These are phyloP conservation scores for Fusarium sp. DNA, from an alignment of 2,329 filamentous ascomycete species.

Conservation along the genomic window DNA sequence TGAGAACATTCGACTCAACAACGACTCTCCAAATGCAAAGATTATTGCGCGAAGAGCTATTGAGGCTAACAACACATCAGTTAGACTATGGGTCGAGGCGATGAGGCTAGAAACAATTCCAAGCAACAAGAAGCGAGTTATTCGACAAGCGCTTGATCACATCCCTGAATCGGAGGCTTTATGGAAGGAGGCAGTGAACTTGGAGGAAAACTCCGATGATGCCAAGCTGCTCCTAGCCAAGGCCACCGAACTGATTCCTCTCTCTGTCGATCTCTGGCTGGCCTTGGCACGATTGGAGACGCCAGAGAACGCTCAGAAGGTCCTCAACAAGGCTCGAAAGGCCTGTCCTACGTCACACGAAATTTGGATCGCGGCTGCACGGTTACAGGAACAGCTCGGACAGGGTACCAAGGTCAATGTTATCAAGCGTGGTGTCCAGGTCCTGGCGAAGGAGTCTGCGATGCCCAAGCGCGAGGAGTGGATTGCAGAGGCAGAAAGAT, in stretches of 20 bases:
- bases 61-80: conserved; percentile 88
- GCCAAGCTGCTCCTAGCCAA: conserved; percentile 90
- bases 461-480: conserved; percentile 98
- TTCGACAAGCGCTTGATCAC: conserved; percentile 89
- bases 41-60: conserved; percentile 95
- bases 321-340: conserved; percentile 94
- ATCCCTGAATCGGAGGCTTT: conserved; percentile 93
- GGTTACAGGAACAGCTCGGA: conserved; percentile 88
- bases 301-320: conserved; percentile 91
- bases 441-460: conserved; percentile 87
- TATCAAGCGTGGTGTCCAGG: conserved; percentile 92
- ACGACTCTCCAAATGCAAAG: conserved; percentile 89
- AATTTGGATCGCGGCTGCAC: conserved; percentile 94
- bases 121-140: conserved; percentile 89
- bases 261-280: conserved; percentile 95
- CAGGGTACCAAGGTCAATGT: conserved; percentile 84
- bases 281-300: conserved; percentile 90
- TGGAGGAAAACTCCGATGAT: conserved; percentile 90
- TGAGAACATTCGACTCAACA: conserved; percentile 91
- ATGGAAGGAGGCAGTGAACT: conserved; percentile 98
- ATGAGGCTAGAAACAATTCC: conserved; percentile 89
- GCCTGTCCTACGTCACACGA: conserved; percentile 92
- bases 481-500: conserved; percentile 94
- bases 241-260: conserved; percentile 92
- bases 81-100: conserved; percentile 92